Evolutionary conservation across 805 yeast genomes (phyloP).

Genomic region (Candida boleticola): DNA sequence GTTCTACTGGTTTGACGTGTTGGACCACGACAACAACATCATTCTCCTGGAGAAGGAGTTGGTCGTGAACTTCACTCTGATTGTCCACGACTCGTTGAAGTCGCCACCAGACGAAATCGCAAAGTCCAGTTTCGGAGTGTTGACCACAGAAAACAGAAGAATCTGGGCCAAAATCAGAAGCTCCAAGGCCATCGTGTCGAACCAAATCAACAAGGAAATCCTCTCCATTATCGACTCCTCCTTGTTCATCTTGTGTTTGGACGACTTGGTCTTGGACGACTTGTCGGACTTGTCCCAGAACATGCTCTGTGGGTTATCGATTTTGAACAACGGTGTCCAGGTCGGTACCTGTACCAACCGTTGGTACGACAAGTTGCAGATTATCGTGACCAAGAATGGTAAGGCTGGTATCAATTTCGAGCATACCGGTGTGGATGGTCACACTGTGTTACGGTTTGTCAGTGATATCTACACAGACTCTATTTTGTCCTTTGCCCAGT

Average conservation of each 20-base stretch:
- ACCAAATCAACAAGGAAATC: conserved; percentile 63
- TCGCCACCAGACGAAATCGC: conserved; percentile 59
- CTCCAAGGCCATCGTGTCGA: conserved; percentile 37
- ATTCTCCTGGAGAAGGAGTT: conserved; percentile 74
- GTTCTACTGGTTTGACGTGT: conserved; percentile 92
- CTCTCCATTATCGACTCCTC: conserved; percentile 77
- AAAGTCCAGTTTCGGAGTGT: conserved; percentile 79
- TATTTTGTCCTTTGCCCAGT: conserved; percentile 78
- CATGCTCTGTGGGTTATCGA: conserved; percentile 83
- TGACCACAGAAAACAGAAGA: conserved; percentile 86
- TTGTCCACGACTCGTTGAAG: conserved; percentile 66
- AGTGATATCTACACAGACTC: conserved; percentile 91
- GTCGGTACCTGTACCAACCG: conserved; percentile 92
- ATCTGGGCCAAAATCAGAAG: conserved; percentile 80
- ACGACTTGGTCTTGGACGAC: conserved; percentile 66
- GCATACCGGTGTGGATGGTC: conserved; percentile 95
- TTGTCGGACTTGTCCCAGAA: conserved; percentile 71
- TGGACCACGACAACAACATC: conserved; percentile 69
- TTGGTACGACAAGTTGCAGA: conserved; percentile 91
- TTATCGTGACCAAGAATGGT: conserved; percentile 83
- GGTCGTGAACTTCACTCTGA: conserved; percentile 69
- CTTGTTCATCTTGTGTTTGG: conserved; percentile 78
- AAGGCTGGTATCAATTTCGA: conserved; percentile 93
- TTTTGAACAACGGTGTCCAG: conserved; percentile 80
- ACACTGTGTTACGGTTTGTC: conserved; percentile 84